Percentiles rank a stretch among this genome's conserved stretches.
These are phyloP conservation scores for Nitzschia palea DNA, from an alignment of 108 stramenopile genomes.

Conservation along the genomic window DNA sequence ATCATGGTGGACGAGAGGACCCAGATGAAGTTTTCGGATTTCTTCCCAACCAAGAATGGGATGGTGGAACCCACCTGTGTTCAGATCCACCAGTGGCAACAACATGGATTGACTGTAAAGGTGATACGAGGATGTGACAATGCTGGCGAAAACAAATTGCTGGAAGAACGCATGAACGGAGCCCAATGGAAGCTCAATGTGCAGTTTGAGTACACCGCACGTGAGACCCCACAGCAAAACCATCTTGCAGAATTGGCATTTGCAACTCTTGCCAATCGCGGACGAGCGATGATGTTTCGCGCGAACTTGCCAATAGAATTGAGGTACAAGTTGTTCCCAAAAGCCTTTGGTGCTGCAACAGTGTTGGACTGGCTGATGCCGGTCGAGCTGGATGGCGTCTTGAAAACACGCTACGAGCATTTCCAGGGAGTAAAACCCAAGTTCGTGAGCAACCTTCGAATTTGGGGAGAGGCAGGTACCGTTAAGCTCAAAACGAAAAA, in stretches of 20 bases:
- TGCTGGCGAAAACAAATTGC: slow-evolving; percentile 20
- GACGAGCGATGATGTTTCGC: slow-evolving; percentile 1
- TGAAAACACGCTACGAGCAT: no score
- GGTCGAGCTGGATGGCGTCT: neutral
- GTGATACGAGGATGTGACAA: slow-evolving; percentile 15
- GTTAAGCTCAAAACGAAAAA: no score
- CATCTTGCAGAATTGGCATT: slow-evolving; percentile 34
- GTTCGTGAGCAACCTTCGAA: no score
- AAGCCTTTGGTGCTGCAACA: slow-evolving; percentile 18
- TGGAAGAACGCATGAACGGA: neutral
- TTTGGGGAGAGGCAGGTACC: no score
- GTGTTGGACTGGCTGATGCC: slow-evolving; percentile 18
- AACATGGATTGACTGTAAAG: slow-evolving; percentile 4
- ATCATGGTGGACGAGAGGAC: no score
- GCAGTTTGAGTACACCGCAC: slow-evolving; percentile 25
- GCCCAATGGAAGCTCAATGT: slow-evolving; percentile 25
- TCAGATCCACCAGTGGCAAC: slow-evolving; percentile 4
- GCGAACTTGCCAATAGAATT: neutral
- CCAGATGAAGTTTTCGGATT: no score
- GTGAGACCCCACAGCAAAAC: slow-evolving; percentile 31
- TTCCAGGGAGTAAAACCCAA: no score
- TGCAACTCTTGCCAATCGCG: slow-evolving; percentile 2
- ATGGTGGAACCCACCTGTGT: slow-evolving; percentile 21
- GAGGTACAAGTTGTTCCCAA: neutral
- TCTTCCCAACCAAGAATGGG: no score